These are phyloP conservation scores for Nectriaceae sp. DNA, from an alignment of 2,329 filamentous ascomycete species.

Conservation along the genomic window DNA sequence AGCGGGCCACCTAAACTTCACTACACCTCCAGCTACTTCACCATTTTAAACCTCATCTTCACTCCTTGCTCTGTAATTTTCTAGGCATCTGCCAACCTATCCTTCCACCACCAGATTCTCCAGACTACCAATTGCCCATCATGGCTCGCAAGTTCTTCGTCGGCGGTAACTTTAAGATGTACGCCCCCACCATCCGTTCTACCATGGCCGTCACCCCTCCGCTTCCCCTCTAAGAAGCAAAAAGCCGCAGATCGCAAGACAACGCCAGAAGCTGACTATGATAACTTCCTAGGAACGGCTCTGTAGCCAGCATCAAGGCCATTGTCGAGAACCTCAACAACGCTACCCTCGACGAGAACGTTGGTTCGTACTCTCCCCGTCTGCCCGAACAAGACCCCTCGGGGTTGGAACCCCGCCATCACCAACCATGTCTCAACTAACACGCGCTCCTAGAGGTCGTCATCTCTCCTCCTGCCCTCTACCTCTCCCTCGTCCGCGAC, in stretches of 20 bases:
- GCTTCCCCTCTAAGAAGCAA: constrained; percentile 21
- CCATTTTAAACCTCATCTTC: neutral
- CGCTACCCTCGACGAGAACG: constrained; percentile 75
- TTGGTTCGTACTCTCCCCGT: constrained; percentile 55
- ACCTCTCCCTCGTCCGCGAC: constrained; percentile 85
- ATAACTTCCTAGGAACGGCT: constrained; percentile 75
- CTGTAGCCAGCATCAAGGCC: constrained; percentile 82
- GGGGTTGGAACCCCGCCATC: neutral
- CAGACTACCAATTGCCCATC: constrained; percentile 46
- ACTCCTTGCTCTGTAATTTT: neutral
- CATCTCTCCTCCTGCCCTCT: constrained; percentile 86
- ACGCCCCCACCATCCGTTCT: constrained; percentile 39
- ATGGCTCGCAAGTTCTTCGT: constrained; percentile 98
- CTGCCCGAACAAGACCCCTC: constrained; percentile 14
- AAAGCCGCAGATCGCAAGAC: constrained; percentile 30
- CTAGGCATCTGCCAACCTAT: neutral
- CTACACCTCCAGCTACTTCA: neutral
- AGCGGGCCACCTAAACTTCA: neutral
- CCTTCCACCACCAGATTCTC: constrained; percentile 1
- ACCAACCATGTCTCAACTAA: constrained; percentile 6
- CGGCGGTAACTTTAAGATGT: constrained; percentile 99
- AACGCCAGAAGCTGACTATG: constrained; percentile 14
- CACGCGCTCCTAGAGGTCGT: constrained; percentile 72
- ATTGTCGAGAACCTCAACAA: constrained; percentile 90
- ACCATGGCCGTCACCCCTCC: constrained; percentile 17